A percentile compares a stretch with the other conserved stretches of the same genome.
Conservation (phyloP, 2,329 filamentous ascomycete species). For the Phialophora verrucosa region DNA sequence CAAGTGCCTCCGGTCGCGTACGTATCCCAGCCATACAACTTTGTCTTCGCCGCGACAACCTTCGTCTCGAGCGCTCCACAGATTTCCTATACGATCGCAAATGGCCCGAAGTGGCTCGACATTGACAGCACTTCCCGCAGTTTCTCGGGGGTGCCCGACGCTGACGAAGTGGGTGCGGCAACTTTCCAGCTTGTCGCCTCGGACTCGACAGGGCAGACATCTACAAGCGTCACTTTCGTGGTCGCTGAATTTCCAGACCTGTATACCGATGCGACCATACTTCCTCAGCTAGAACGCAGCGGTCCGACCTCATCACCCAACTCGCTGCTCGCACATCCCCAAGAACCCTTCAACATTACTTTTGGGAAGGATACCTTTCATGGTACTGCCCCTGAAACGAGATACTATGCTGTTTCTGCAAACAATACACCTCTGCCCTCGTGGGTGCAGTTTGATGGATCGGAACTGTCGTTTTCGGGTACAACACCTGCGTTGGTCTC, state of each 20-base stretch:
- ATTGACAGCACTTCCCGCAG: slow-evolving; percentile 69
- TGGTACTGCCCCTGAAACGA: slow-evolving; percentile 59
- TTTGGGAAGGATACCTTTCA: slow-evolving; percentile 74
- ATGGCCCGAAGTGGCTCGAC: slow-evolving; percentile 74
- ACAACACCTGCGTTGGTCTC: slow-evolving; percentile 69
- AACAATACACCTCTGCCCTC: slow-evolving; percentile 83
- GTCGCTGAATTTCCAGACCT: slow-evolving; percentile 61
- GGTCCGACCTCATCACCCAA: slow-evolving; percentile 49
- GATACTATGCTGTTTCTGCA: slow-evolving; percentile 76
- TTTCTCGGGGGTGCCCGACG: slow-evolving; percentile 72
- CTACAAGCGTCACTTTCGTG: slow-evolving; percentile 72
- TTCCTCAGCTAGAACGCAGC: slow-evolving; percentile 46
- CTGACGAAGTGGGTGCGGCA: slow-evolving; percentile 62
- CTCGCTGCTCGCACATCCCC: slow-evolving; percentile 48
- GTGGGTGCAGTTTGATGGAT: slow-evolving; percentile 77
- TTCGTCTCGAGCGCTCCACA: slow-evolving; percentile 65
- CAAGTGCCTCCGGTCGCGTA: slow-evolving; percentile 82
- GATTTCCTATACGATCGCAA: slow-evolving; percentile 70
- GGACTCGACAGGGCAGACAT: slow-evolving; percentile 67
- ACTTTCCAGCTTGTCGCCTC: slow-evolving; percentile 72
- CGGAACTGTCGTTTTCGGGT: slow-evolving; percentile 70
- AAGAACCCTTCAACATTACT: slow-evolving; percentile 66
- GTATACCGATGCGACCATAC: slow-evolving; percentile 44
- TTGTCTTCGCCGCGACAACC: slow-evolving; percentile 61
- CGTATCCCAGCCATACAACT: slow-evolving; percentile 60